These are phyloP conservation scores for Penicillium sp. DNA, from an alignment of 2,329 filamentous ascomycete genomes.

Conservation along the genomic window DNA sequence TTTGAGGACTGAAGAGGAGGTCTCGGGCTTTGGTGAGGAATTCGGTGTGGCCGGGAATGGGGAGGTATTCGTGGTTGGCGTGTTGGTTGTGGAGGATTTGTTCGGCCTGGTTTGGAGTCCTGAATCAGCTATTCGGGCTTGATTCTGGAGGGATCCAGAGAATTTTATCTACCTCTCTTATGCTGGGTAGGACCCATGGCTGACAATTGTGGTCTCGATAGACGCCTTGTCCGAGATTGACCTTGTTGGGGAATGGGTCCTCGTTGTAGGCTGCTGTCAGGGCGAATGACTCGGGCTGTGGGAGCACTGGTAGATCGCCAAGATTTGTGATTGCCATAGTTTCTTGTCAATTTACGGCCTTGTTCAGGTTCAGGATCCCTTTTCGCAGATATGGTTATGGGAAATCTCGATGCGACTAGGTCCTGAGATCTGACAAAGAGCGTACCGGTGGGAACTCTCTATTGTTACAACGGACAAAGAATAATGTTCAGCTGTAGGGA, in stretches of 20 bases:
- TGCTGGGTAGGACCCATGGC: neutral
- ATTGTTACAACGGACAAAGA: too few relatives aligned
- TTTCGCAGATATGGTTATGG: too few relatives aligned
- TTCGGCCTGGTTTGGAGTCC: neutral
- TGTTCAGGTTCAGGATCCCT: too few relatives aligned
- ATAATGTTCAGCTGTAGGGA: too few relatives aligned
- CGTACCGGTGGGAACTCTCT: too few relatives aligned
- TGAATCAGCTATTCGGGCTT: neutral
- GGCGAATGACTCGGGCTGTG: neutral
- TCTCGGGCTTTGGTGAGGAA: neutral
- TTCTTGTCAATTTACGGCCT: too few relatives aligned
- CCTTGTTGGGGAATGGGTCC: neutral
- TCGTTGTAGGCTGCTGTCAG: neutral
- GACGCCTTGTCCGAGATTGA: neutral
- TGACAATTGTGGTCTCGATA: neutral
- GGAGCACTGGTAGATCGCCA: neutral
- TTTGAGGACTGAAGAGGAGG: neutral
- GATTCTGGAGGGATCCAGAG: neutral
- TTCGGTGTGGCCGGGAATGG: neutral
- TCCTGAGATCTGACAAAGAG: too few relatives aligned
- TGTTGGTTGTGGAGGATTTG: neutral
- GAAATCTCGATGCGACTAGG: too few relatives aligned
- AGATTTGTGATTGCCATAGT: neutral
- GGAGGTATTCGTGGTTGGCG: neutral
- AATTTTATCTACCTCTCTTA: neutral